A percentile compares a stretch with the other conserved stretches of the same genome.
Evolutionary conservation across 2,329 filamentous ascomycete species (phyloP).

Genomic region (Tolypocladium capitatum): DNA sequence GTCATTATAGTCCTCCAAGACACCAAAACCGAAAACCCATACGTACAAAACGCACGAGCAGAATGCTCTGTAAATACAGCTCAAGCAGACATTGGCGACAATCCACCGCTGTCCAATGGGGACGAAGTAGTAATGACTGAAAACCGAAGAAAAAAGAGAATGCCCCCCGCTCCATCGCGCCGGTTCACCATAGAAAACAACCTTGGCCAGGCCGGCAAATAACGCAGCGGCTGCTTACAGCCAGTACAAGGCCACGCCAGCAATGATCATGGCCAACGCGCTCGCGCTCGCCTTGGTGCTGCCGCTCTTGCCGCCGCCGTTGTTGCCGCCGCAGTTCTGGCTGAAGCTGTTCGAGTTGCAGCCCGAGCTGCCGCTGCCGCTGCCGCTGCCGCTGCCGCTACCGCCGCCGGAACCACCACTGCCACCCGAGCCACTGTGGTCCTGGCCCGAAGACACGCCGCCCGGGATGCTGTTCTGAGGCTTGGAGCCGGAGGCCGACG

Average conservation of each 20-base stretch:
- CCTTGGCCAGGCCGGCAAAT: not conserved
- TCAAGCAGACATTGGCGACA: not conserved
- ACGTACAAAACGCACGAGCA: not conserved
- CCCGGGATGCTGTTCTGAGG: slow-evolving; percentile 18
- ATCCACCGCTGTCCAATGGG: not conserved
- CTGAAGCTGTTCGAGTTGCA: slow-evolving; percentile 27
- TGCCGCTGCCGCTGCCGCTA: too few species aligned
- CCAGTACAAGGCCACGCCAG: slow-evolving; percentile 21
- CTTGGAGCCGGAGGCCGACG: too few species aligned
- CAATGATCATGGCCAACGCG: slow-evolving; percentile 23
- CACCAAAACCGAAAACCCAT: not conserved
- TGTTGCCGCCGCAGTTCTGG: slow-evolving; percentile 21
- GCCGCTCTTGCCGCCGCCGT: slow-evolving; percentile 15
- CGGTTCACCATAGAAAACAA: not conserved
- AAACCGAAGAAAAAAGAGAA: too few species aligned
- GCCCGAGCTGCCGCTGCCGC: too few species aligned
- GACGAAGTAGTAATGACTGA: not conserved
- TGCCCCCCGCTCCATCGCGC: not conserved
- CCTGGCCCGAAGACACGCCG: slow-evolving; percentile 12
- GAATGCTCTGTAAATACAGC: not conserved
- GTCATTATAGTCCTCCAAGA: not conserved
- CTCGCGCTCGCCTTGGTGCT: slow-evolving; percentile 20
- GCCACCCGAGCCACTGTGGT: slow-evolving; percentile 7
- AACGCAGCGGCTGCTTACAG: slow-evolving; percentile 10
- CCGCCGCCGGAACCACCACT: slow-evolving; percentile 4